Conservation (phyloP, 2,329 filamentous ascomycete genomes). For the Beauveria medogensis region DNA sequence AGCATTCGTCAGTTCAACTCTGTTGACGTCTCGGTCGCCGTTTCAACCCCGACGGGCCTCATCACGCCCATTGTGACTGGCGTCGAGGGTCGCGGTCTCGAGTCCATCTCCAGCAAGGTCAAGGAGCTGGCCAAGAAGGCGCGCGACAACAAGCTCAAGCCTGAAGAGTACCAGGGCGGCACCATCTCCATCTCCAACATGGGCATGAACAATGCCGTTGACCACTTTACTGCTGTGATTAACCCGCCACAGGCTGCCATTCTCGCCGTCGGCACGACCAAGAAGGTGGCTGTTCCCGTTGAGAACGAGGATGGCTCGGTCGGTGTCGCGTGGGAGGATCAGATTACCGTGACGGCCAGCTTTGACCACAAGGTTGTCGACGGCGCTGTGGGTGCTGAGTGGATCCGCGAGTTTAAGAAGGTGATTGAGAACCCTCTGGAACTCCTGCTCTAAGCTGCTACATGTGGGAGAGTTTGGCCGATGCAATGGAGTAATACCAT, state of each 20-base stretch:
- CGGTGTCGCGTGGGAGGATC: slow-evolving; percentile 83
- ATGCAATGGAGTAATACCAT: slow-evolving; percentile 11
- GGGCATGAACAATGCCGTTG: slow-evolving; percentile 97
- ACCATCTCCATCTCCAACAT: slow-evolving; percentile 99
- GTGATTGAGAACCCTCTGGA: slow-evolving; percentile 95
- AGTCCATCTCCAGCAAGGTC: slow-evolving; percentile 79
- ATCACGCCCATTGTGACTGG: slow-evolving; percentile 96
- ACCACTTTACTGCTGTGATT: slow-evolving; percentile 97
- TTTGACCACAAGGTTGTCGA: slow-evolving; percentile 99
- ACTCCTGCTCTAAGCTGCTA: slow-evolving; percentile 67
- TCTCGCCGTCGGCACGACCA: slow-evolving; percentile 86
- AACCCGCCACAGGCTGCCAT: slow-evolving; percentile 97
- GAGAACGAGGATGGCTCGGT: slow-evolving; percentile 76
- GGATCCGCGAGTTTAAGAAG: slow-evolving; percentile 96
- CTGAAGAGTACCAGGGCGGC: slow-evolving; percentile 97
- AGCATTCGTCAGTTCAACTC: slow-evolving; percentile 88
- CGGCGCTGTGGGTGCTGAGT: slow-evolving; percentile 91
- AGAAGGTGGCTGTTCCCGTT: slow-evolving; percentile 85
- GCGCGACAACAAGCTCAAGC: slow-evolving; percentile 96
- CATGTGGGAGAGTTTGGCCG: neutral
- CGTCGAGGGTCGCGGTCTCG: slow-evolving; percentile 78
- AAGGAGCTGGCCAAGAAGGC: slow-evolving; percentile 97
- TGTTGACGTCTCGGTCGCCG: slow-evolving; percentile 92
- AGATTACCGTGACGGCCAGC: slow-evolving; percentile 88
- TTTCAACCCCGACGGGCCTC: slow-evolving; percentile 84